Percentiles rank a stretch among this genome's conserved stretches.
Evolutionary conservation across 495 filamentous ascomycete species (phyloP).

Genomic region (Lasiosphaeria ovina): DNA sequence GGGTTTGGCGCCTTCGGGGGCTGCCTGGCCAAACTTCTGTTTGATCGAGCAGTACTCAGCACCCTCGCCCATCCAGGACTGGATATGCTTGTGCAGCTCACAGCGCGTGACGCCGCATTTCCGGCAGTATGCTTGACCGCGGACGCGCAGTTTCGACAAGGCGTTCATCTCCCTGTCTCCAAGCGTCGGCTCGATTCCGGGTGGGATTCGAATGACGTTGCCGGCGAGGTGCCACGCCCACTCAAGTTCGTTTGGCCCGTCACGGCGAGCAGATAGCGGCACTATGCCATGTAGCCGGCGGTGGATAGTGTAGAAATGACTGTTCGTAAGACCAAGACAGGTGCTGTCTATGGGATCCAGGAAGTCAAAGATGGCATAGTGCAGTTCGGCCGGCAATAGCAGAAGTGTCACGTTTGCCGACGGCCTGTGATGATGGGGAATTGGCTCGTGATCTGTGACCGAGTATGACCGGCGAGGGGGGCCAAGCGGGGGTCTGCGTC

Average conservation of each 20-base stretch:
- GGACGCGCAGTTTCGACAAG: slow-evolving; percentile 39
- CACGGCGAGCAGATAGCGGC: slow-evolving; percentile 45
- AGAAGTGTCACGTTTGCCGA: slow-evolving; percentile 36
- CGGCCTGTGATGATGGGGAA: slow-evolving; percentile 40
- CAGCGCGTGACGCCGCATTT: slow-evolving; percentile 53
- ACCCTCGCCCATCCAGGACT: slow-evolving; percentile 48
- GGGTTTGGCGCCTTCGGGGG: slow-evolving; percentile 33
- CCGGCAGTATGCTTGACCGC: slow-evolving; percentile 48
- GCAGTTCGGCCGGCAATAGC: slow-evolving; percentile 57
- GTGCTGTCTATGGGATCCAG: slow-evolving; percentile 56
- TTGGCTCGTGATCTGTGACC: slow-evolving; percentile 46
- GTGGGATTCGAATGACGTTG: slow-evolving; percentile 25
- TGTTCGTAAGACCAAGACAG: slow-evolving; percentile 52
- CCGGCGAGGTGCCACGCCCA: slow-evolving; percentile 53
- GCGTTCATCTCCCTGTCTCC: slow-evolving; percentile 31
- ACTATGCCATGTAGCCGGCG: slow-evolving; percentile 48
- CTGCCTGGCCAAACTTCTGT: slow-evolving; percentile 47
- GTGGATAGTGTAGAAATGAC: slow-evolving; percentile 52
- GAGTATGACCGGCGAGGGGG: slow-evolving; percentile 46
- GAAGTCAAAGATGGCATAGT: slow-evolving; percentile 52
- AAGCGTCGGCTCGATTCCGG: slow-evolving; percentile 6
- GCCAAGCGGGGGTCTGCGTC: slow-evolving; percentile 27
- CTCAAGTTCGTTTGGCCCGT: slow-evolving; percentile 55
- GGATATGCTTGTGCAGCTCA: slow-evolving; percentile 54
- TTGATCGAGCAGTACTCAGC: slow-evolving; percentile 51